Conservation (phyloP, 768 basidiomycete species). For the Suillus bovinus region DNA sequence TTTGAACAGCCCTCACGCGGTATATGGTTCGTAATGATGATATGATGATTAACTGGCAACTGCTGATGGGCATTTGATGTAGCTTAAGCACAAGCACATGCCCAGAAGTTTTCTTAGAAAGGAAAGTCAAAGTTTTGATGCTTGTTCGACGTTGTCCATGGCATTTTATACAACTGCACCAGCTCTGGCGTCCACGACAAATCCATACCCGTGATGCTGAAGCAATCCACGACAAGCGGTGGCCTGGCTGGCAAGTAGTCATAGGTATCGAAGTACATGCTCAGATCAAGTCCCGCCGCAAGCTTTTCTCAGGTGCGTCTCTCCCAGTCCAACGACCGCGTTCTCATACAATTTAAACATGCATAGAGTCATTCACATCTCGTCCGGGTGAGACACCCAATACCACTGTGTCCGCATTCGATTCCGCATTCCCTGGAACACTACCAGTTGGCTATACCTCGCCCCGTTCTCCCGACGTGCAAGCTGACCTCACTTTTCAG, state of each 20-base stretch:
- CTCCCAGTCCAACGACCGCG: neutral
- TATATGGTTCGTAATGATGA: neutral
- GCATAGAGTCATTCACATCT: slow-evolving; percentile 41
- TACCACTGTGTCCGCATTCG: slow-evolving; percentile 70
- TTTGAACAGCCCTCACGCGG: neutral
- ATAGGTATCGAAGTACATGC: slow-evolving; percentile 97
- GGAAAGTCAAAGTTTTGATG: slow-evolving; percentile 23
- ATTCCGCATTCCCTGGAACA: slow-evolving; percentile 93
- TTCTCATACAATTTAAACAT: slow-evolving; percentile 3
- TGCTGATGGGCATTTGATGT: too few species aligned
- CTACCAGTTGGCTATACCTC: slow-evolving; percentile 66
- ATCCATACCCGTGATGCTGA: slow-evolving; percentile 11
- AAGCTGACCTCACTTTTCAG: slow-evolving; percentile 33
- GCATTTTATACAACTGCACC: slow-evolving; percentile 17
- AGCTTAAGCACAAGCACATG: neutral
- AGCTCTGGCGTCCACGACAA: slow-evolving; percentile 14
- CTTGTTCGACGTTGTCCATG: slow-evolving; percentile 19
- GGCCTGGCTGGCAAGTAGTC: slow-evolving; percentile 88
- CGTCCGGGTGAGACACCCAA: slow-evolving; percentile 61
- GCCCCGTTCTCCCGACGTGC: neutral
- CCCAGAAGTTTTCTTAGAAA: slow-evolving; percentile 11
- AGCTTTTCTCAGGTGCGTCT: slow-evolving; percentile 74
- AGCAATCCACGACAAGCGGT: slow-evolving; percentile 38
- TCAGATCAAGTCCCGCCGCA: slow-evolving; percentile 83
- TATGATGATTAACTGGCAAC: neutral